A percentile compares a stretch with the other conserved stretches of the same genome.
These are phyloP conservation scores for Cymodocea nodosa DNA, from an alignment of 116 monocot genomes.

Conservation along the genomic window DNA sequence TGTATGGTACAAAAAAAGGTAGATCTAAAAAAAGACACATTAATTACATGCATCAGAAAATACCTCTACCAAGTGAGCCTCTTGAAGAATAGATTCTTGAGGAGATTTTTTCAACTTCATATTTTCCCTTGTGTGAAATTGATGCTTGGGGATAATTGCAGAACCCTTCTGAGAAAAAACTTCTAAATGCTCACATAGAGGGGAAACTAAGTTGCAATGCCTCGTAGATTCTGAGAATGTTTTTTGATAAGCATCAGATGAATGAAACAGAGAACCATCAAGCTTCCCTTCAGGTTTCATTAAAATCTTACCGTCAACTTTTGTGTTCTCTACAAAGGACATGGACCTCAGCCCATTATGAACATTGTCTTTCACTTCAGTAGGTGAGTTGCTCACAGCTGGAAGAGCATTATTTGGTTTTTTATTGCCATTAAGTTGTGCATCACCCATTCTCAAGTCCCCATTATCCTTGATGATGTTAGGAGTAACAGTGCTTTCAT, in stretches of 20 bases:
- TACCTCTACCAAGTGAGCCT: slow-evolving; percentile 76
- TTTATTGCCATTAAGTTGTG: slow-evolving; percentile 9
- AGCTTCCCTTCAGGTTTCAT: slow-evolving; percentile 11
- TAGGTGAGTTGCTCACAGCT: slow-evolving; percentile 5
- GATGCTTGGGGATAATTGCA: slow-evolving; percentile 19
- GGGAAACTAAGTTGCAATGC: slow-evolving; percentile 7
- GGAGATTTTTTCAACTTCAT: slow-evolving; percentile 25
- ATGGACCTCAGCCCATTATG: slow-evolving; percentile 13
- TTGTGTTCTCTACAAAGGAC: slow-evolving; percentile 8
- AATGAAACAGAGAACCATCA: slow-evolving; percentile 15
- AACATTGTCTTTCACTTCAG: slow-evolving; percentile 30
- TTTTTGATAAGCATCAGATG: slow-evolving; percentile 13
- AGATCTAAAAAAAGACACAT: not conserved
- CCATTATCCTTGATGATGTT: slow-evolving; percentile 14
- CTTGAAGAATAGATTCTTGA: slow-evolving; percentile 79
- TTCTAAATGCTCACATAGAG: slow-evolving; percentile 12
- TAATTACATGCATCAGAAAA: slow-evolving; percentile 6
- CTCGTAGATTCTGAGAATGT: not conserved
- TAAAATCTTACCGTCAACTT: slow-evolving; percentile 12
- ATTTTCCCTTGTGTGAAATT: slow-evolving; percentile 15
- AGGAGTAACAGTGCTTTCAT: slow-evolving; percentile 6
- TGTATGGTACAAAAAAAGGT: slow-evolving; percentile 14
- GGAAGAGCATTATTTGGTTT: no score
- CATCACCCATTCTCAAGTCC: slow-evolving; percentile 12
- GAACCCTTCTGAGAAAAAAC: slow-evolving; percentile 13